phyloP scores from a whole-genome alignment of 225 moss, liverwort and hornwort genomes.

The Climacium dendroides region DNA sequence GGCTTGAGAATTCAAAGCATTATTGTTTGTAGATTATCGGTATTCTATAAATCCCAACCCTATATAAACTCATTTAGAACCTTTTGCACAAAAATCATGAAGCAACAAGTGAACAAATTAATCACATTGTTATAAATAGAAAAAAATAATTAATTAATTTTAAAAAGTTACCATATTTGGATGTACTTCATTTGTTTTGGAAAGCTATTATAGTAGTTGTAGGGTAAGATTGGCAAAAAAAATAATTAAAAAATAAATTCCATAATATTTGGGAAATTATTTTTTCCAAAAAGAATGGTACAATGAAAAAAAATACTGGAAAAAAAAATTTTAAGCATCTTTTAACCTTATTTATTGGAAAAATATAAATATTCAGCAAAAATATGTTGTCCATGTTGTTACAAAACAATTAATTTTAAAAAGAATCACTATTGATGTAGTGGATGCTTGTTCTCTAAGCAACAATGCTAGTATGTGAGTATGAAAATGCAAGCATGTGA shows the following conservation, averaged over 20 bases:
- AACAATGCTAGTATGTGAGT: too few relatives aligned
- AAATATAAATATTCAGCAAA: background rate
- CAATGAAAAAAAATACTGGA: too few relatives aligned
- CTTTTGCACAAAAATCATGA: background rate
- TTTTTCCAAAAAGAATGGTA: background rate
- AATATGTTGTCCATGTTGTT: rapidly evolving
- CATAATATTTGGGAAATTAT: too few relatives aligned
- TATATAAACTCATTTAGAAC: background rate
- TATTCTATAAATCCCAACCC: background rate
- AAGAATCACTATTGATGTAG: rapidly evolving
- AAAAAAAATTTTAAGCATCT: background rate
- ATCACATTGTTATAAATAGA: background rate
- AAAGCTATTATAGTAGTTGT: rapidly evolving
- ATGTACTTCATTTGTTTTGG: background rate
- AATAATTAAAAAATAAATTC: background rate
- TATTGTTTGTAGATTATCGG: rapidly evolving
- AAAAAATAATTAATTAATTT: too few relatives aligned
- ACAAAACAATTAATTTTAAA: rapidly evolving
- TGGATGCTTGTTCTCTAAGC: background rate
- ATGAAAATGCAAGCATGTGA: too few relatives aligned
- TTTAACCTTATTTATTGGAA: background rate
- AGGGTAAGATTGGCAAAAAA: rapidly evolving
- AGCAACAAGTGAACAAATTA: background rate
- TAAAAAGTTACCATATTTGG: background rate
- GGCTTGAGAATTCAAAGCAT: background rate